Evolutionary conservation across 805 yeast genomes (phyloP), one percentile per base, ranked within the genome.

Genomic region (Wickerhamomyces sydowiorum): DNA sequence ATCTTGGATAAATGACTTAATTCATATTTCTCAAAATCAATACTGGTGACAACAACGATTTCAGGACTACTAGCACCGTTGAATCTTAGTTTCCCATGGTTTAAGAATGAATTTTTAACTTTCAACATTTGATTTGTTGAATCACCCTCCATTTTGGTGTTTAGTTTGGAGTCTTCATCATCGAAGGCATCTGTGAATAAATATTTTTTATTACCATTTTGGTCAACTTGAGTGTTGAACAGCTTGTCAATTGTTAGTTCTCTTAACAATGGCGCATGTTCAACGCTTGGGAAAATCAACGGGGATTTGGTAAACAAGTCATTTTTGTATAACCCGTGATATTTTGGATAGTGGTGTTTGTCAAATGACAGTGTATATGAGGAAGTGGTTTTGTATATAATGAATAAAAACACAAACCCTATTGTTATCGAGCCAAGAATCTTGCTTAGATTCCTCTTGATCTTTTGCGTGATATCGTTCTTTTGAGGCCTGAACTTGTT

Each of bases 201-300:
- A 43, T 51, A 67, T 21, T 49, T 54, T 39, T 64, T 57, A 40
- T 61, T 59, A 7, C 76, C 69, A 45, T 75, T 75, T 15, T 73
- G 54, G 34, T 73, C 75, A n/a, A 63, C 57, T 38, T 73, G 64
- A 36, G 67, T 69, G 25, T 67, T 69, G 44, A 78, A 80, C 25
- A 84, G 60, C 14, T 70, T 67, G 41, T 70, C 68, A 18, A 78
- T 59, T 2, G 79, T 75, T 39, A 84, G 55, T 44, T 80, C 81
- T 49, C 76, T 74, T 45, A 85, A 66, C 19, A 72, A 58, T 0
- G 80, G 76, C 5, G 86, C 81, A 53, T 84, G 81, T 49, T 84
- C 89, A 29, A 83, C 71, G n/a, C 78, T 74, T n/a, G 93, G 93
- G 54, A 74, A 84, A 13, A 85, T 80, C 53, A 76, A 71, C 30